These are phyloP conservation scores for Fusarium annulatum DNA, from an alignment of 2,329 filamentous ascomycete species.

Conservation along the genomic window DNA sequence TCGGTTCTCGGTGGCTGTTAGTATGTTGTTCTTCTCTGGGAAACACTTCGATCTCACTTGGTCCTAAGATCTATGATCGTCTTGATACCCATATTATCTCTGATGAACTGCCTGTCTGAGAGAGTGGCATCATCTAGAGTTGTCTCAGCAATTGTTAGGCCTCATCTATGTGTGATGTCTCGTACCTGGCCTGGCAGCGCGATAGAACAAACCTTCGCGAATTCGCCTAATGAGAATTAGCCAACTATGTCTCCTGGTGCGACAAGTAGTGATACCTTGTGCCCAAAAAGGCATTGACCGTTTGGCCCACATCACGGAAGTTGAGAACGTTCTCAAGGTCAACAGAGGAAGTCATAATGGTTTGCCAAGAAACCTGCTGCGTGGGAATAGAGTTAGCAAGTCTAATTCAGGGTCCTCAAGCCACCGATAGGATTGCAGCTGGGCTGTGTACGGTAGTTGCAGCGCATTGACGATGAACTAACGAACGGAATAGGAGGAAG, in stretches of 20 bases:
- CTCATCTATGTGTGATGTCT: not conserved
- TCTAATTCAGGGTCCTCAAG: not conserved
- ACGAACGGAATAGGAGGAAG: not conserved
- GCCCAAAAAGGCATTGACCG: slow-evolving; percentile 69
- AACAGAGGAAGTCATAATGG: slow-evolving; percentile 29
- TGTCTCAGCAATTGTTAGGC: slow-evolving; percentile 14
- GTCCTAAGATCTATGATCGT: slow-evolving; percentile 85
- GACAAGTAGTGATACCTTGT: slow-evolving; percentile 57
- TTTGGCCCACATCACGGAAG: slow-evolving; percentile 79
- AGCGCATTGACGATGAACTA: slow-evolving; percentile 1
- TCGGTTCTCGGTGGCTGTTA: slow-evolving; percentile 67
- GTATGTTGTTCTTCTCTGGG: not conserved
- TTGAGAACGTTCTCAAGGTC: slow-evolving; percentile 65
- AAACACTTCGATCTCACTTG: slow-evolving; percentile 60
- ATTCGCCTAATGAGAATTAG: slow-evolving; percentile 54
- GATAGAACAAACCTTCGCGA: slow-evolving; percentile 72
- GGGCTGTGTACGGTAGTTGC: not conserved
- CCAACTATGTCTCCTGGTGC: not conserved
- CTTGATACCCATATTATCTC: slow-evolving; percentile 70
- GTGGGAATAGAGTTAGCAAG: not conserved
- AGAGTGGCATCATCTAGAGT: slow-evolving; percentile 75
- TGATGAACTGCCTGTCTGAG: slow-evolving; percentile 70
- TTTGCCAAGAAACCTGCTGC: slow-evolving; percentile 10
- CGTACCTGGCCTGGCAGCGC: slow-evolving; percentile 72
- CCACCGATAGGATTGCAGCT: not conserved